Evolutionary conservation across 331 rosid species (phyloP), one percentile per base, ranked within the genome.

Genomic region (Quercus tomentella): DNA sequence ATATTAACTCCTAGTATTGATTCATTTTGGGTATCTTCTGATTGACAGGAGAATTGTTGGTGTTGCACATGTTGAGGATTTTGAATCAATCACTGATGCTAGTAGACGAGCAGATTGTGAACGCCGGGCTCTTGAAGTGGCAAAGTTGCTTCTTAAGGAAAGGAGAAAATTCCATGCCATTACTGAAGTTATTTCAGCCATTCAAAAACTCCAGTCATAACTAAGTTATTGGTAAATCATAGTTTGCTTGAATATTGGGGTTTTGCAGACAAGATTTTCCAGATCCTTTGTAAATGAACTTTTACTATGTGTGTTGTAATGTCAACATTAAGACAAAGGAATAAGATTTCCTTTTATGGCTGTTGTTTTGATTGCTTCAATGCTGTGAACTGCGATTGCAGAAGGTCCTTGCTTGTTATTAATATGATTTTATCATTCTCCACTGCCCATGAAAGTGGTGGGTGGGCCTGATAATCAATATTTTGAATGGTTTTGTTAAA

Each of bases 41-140:
- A 76, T 52, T 77, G 31, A 31, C 85, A 94, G 97, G 97, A 87
- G 97, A 82, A 89, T 94, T 61, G 89, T 92, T 73, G 97, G 98
- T 26, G 97, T 94, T 80, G 97, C 97, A 22, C 98, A 94, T 77
- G 97, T 94, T 23, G 94, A 91, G 80, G 97, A 94, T 83, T 86
- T 94, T 21, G 98, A 92, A 72, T 89, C 97, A 26, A 94, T 94
- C 67, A 20, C 76, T n/a, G 93, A 94, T 61, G 89, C 86, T 28
- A 85, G 81, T 45, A 92, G 52, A 5, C 37, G 7, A 33, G 97
- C 96, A 28, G 74, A 54, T 10, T 87, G 94, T 41, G 96, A 89
- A 85, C 79, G 80, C 1, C 86, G 81, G 33, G 96, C 96, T 9
- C 98, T 92, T 77, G 80, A 88, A 22, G 33, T 82, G 18, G 92